phyloP scores from a whole-genome alignment of 2,329 filamentous ascomycete species.

The Scytalidium lignicola region DNA sequence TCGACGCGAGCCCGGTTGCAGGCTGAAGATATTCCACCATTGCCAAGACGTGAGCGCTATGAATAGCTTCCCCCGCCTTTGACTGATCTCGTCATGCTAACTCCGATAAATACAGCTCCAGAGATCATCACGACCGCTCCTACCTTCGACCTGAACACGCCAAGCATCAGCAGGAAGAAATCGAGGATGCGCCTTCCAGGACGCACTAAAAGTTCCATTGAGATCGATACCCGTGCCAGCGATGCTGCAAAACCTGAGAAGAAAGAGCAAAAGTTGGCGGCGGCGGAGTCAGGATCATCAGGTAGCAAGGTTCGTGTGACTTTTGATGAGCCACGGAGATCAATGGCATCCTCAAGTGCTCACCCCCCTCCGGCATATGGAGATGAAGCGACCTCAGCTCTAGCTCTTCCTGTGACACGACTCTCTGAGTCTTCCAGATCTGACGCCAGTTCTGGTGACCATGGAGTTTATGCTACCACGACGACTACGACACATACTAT shows the following conservation, averaged over 20 bases:
- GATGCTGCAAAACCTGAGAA: conserved; percentile 23
- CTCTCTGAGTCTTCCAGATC: conserved; percentile 86
- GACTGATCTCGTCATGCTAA: conserved; percentile 5
- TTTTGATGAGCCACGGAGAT: conserved; percentile 55
- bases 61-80: conserved; percentile 18
- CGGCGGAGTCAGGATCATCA: conserved; percentile 27
- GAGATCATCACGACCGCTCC: conserved; percentile 90
- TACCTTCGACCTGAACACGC: conserved; percentile 55
- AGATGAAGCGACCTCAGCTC: conserved; percentile 54
- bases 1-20: conserved; percentile 71
- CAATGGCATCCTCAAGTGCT: conserved; percentile 39
- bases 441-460: conserved; percentile 73
- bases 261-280: conserved; percentile 38
- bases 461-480: conserved; percentile 51
- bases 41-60: conserved; percentile 49
- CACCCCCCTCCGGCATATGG: conserved; percentile 51
- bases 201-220: conserved; percentile 32
- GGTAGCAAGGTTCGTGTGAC: conserved; percentile 42
- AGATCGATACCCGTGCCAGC: conserved; percentile 10
- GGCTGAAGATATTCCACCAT: conserved; percentile 46
- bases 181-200: conserved; percentile 50
- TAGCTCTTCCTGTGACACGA: conserved; percentile 60
- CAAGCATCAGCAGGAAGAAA: conserved; percentile 47
- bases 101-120: conserved; percentile 41
- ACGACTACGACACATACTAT: conserved; percentile 61